Evolutionary conservation across 768 basidiomycete genomes (phyloP), one percentile per base, ranked within the genome.

Genomic region (Boletus huronensis): DNA sequence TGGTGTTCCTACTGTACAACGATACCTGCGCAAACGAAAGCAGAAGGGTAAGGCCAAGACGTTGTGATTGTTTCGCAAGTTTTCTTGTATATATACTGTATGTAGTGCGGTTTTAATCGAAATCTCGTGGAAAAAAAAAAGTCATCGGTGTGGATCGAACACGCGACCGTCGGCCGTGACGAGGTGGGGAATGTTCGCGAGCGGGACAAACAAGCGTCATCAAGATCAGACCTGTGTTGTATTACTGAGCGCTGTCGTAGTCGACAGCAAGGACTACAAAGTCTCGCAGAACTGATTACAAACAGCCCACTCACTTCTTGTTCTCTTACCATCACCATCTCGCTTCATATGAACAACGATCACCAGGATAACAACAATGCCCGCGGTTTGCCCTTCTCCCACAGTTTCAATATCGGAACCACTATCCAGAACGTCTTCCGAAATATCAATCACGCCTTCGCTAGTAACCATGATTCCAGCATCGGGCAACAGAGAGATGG

Each of bases 1-100:
- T 70, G 87, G 87, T 21, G 62, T 85, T 41, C 85, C 87, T 11
- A 75, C 71, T 46, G 76, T 73, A 32, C 76, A 84, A 64, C 77
- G 74, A 55, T 86, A 82, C 61, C 65, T 85, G 41, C 67, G 70
- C 45, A 75, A 60, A 54, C 66, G 67, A 39, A 61, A 52, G 42
- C 73, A 69, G 53, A 69, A 66, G 48, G 53, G 53, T 3, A 73
- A 71, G 58, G 45, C 47, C 17, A 78, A 77, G 65, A 54, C 58
- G 28, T 28, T 59, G 48, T 75, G 50, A 73, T 57, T 29, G 17
- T 38, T 35, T 6, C n/a, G 1, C 21, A 11, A 0, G 4, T 19
- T 17, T 50, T 35, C n/a, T n/a, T 46, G 48, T 62, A 35, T 23
- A 51, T 34, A 3, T 13, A 6, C 6, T 26, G 7, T 29, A 6